These are phyloP conservation scores for Fagus crenata DNA, from an alignment of 306 rosid genomes.

Conservation along the genomic window DNA sequence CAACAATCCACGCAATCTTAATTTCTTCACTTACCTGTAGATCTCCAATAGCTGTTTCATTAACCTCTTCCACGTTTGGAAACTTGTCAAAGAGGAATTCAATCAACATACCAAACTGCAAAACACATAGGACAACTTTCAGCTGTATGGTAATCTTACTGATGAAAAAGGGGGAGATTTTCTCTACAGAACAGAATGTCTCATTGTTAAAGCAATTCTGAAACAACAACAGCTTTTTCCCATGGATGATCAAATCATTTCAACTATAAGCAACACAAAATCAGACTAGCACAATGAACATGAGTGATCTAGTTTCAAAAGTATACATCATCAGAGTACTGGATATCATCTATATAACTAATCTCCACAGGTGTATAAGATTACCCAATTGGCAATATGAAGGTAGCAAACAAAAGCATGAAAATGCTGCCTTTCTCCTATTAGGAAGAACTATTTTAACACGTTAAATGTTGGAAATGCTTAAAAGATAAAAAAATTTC, in stretches of 20 bases:
- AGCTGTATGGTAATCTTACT: slow-evolving; percentile 28
- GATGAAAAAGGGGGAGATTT: slow-evolving; percentile 4
- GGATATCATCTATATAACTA: not conserved
- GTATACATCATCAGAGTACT: not conserved
- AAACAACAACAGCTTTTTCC: not conserved
- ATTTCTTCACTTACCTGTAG: slow-evolving; percentile 65
- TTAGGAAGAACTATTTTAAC: slow-evolving; percentile 6
- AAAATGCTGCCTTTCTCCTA: slow-evolving; percentile 16
- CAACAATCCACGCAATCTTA: slow-evolving; percentile 12
- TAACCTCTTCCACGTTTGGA: slow-evolving; percentile 68
- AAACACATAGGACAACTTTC: slow-evolving; percentile 30
- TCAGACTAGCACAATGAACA: not conserved
- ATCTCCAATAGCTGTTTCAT: slow-evolving; percentile 78
- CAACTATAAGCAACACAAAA: not conserved
- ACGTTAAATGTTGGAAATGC: slow-evolving; percentile 16
- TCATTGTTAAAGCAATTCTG: not conserved
- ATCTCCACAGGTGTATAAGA: slow-evolving; percentile 4
- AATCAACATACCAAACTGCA: slow-evolving; percentile 97
- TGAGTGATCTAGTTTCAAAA: not conserved
- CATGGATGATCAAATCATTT: not conserved
- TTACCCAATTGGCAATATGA: slow-evolving; percentile 1
- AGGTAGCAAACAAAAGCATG: slow-evolving; percentile 17
- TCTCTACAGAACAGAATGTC: not conserved
- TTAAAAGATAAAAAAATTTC: slow-evolving; percentile 10
- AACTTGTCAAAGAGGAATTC: slow-evolving; percentile 78